A percentile compares a stretch with the other conserved stretches of the same genome.
Conservation (phyloP, 306 rosid genomes). For the Delonix regia region DNA sequence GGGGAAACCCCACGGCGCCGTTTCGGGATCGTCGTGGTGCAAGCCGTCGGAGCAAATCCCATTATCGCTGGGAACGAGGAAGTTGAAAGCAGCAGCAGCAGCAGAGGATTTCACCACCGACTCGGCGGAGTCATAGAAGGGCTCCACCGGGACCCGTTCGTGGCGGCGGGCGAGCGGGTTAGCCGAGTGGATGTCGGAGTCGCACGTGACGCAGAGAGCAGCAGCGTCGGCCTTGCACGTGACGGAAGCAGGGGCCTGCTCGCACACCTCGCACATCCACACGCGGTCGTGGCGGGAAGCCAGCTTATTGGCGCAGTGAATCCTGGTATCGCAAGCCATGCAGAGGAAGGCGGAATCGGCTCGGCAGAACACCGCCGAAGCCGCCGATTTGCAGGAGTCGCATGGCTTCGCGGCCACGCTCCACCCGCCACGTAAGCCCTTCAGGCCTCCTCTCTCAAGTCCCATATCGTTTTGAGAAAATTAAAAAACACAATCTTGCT, state of each 20-base stretch:
- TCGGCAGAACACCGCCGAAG: constrained; percentile 52
- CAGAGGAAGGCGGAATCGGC: constrained; percentile 65
- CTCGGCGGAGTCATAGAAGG: constrained; percentile 53
- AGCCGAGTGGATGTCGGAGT: constrained; percentile 73
- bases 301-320: constrained; percentile 53
- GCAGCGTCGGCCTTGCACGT: constrained; percentile 79
- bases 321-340: constrained; percentile 53
- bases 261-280: constrained; percentile 79
- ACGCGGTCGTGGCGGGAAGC: constrained; percentile 64
- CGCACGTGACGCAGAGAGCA: constrained; percentile 68
- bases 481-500: too few relatives aligned
- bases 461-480: constrained; percentile 39
- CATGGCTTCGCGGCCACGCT: constrained; percentile 48
- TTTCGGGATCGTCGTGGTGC: constrained; percentile 28
- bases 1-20: constrained; percentile 43
- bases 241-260: constrained; percentile 63
- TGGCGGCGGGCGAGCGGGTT: constrained; percentile 70
- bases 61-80: constrained; percentile 13
- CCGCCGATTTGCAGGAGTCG: constrained; percentile 53
- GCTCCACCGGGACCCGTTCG: constrained; percentile 66
- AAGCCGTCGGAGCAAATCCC: constrained; percentile 6
- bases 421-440: constrained; percentile 38
- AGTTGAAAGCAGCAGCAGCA: constrained; percentile 31
- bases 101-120: constrained; percentile 30
- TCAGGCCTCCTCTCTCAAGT: constrained; percentile 33